Base-by-base conservation (phyloP, 2,329 filamentous ascomycete species). In the Paracoccidioides lutzii region DNA sequence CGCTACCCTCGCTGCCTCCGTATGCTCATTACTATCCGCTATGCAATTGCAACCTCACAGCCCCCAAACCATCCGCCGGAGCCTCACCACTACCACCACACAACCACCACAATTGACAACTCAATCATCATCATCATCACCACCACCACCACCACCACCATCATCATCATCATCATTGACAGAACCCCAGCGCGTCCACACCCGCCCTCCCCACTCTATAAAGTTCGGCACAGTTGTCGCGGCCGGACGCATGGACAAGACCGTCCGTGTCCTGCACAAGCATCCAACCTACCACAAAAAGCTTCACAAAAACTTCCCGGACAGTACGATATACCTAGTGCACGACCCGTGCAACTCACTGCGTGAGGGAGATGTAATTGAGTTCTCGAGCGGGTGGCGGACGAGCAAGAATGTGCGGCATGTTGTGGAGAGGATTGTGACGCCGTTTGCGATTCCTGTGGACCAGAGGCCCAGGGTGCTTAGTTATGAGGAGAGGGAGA, bases 291-390 rank as follows among this genome's bases (percentile, higher is more conserved):
- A 65, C 66, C 69, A 74, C 62, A 61, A 64, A 28, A 62, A 67
- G 46, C 64, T 74, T 43, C 67, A 65, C 55, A 72, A 72, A 60
- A 62, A 58, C 52, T 74, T 70, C 62, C 67, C 68, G 1, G 62
- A 68, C 55, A 63, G 65, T 42, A 69, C 64, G 10, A 63, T 60
- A 10, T 68, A 64, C 57, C 59, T 69, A 6, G 71, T 74, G 1
- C 63, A 67, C 1, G 72, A 74, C 57, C 72, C 72, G 10, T 65
- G 62, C 54, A 67, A 73, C 60, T 73, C 71, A 6, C 64, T 73
- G 40, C 69, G 71, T 43, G 66, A 71, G 42, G 72, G 72, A n/a
- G 72, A 74, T 54, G 69, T 73, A 52, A 70, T 74, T 56, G 70
- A 74, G 58, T 74, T 74, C 57, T 69, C 70, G 54, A 72, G 69